phyloP scores from a whole-genome alignment of 768 basidiomycete genomes.

The Lactarius evosmus region DNA sequence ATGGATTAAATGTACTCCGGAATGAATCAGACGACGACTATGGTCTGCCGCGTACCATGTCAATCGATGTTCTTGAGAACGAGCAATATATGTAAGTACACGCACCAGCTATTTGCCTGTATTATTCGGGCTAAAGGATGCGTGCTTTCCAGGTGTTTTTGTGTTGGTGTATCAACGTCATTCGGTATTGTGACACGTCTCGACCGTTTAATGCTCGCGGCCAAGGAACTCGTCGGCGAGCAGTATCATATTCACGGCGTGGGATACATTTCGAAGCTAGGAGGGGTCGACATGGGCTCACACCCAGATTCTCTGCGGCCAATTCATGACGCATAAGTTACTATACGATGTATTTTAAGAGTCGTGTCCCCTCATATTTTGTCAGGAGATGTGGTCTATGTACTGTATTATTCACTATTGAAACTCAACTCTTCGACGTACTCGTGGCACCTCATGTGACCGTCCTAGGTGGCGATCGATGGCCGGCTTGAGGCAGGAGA shows the following conservation, averaged over 20 bases:
- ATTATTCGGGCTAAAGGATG: not conserved
- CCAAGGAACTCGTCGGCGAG: slow-evolving; percentile 84
- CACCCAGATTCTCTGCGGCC: slow-evolving; percentile 33
- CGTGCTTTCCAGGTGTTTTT: slow-evolving; percentile 50
- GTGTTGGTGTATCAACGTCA: slow-evolving; percentile 68
- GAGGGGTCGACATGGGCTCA: slow-evolving; percentile 35
- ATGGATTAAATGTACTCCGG: slow-evolving; percentile 65
- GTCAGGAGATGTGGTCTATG: not conserved
- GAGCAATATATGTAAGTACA: slow-evolving; percentile 71
- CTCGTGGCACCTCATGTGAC: not conserved
- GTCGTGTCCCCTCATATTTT: not conserved
- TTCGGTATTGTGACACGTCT: slow-evolving; percentile 68
- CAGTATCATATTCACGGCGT: slow-evolving; percentile 81
- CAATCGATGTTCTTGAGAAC: slow-evolving; percentile 67
- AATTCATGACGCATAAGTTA: slow-evolving; percentile 16
- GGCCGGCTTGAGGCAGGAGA: not conserved
- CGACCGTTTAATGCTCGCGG: slow-evolving; percentile 74
- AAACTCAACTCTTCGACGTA: too few species aligned
- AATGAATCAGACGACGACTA: slow-evolving; percentile 72
- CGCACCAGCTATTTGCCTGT: not conserved
- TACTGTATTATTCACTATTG: too few species aligned
- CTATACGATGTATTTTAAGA: not conserved
- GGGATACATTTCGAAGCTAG: slow-evolving; percentile 35
- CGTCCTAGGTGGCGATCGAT: not conserved
- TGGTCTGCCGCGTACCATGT: slow-evolving; percentile 67